Evolutionary conservation across 257 asterid genomes (phyloP).

Genomic region (Plantago elongata): DNA sequence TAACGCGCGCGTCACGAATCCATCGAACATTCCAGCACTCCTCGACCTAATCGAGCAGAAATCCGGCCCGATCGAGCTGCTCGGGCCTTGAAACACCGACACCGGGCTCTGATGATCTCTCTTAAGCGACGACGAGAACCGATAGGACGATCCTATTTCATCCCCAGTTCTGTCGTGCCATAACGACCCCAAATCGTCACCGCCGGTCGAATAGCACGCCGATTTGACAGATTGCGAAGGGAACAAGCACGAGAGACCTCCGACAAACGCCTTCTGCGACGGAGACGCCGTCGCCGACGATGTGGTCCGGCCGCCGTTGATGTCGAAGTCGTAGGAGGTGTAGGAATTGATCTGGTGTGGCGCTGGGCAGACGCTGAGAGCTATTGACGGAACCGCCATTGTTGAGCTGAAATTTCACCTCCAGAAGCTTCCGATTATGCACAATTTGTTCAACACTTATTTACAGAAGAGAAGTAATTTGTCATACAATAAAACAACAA

Average conservation of each 20-base stretch:
- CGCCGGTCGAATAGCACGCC: constrained; percentile 46
- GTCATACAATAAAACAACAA: no score
- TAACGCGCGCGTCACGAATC: constrained; percentile 64
- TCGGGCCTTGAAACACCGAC: constrained; percentile 77
- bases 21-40: constrained; percentile 41
- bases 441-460: no score
- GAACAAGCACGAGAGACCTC: constrained; percentile 64
- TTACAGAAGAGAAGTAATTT: no score
- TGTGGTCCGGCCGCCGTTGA: constrained; percentile 44
- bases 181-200: constrained; percentile 63
- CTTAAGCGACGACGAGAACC: constrained; percentile 60
- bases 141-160: constrained; percentile 63
- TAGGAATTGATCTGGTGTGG: constrained; percentile 69
- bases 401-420: not conserved
- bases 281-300: constrained; percentile 63
- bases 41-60: no score
- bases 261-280: constrained; percentile 48
- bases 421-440: no score
- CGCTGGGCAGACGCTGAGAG: constrained; percentile 71
- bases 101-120: constrained; percentile 97
- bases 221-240: constrained; percentile 53
- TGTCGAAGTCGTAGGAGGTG: constrained; percentile 63
- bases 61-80: constrained; percentile 16
- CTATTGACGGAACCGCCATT: constrained; percentile 87
- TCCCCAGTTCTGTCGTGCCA: constrained; percentile 68